Conservation (phyloP, 306 rosid genomes). For the Malus asiatica region DNA sequence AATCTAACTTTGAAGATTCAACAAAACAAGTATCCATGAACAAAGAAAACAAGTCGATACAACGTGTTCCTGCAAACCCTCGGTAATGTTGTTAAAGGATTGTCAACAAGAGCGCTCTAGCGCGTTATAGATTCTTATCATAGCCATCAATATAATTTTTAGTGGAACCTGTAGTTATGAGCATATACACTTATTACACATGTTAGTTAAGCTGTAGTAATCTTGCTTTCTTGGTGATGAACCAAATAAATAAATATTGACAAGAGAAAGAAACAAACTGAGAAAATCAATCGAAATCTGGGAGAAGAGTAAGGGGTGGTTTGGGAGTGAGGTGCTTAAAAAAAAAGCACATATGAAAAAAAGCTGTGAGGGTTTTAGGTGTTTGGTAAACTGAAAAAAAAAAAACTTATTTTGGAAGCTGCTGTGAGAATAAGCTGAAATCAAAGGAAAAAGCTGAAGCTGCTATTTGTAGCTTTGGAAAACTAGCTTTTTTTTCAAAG, state of each 20-base stretch:
- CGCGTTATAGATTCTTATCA: neutral
- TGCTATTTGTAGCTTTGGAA: too few relatives aligned
- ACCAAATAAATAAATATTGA: neutral
- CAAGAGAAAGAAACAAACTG: neutral
- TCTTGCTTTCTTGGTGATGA: neutral
- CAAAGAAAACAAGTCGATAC: too few relatives aligned
- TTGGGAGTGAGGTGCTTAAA: too few relatives aligned
- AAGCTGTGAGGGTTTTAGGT: too few relatives aligned
- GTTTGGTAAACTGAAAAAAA: too few relatives aligned
- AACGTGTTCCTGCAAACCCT: neutral
- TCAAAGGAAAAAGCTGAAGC: too few relatives aligned
- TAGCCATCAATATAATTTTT: neutral
- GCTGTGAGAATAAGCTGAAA: too few relatives aligned
- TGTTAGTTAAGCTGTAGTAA: neutral
- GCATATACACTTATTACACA: neutral
- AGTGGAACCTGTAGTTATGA: neutral
- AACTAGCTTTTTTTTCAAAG: too few relatives aligned
- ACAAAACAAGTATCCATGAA: too few relatives aligned
- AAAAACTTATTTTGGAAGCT: too few relatives aligned
- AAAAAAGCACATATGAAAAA: too few relatives aligned
- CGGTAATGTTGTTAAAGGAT: neutral
- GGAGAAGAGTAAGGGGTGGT: neutral
- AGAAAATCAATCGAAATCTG: neutral
- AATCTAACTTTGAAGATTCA: too few relatives aligned
- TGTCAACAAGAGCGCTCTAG: neutral